Conservation (phyloP, 208 protist species). For the Trypanosoma vivax region DNA sequence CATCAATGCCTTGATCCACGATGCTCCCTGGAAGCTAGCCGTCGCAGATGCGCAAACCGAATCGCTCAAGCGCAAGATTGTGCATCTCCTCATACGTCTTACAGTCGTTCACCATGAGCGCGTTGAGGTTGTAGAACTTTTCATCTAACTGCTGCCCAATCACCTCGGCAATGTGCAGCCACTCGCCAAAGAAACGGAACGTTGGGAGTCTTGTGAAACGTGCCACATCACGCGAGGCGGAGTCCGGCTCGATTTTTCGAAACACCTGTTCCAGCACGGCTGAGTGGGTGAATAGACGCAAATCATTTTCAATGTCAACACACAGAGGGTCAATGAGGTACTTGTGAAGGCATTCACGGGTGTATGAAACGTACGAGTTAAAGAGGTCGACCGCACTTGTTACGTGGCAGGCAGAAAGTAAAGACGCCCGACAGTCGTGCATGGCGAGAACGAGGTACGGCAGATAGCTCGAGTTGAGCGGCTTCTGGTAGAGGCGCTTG, state of each 20-base stretch:
- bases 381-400: constrained; percentile 26
- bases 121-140: constrained; percentile 97
- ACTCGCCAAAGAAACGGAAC: constrained; percentile 78
- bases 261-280: constrained; percentile 48
- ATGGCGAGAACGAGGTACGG: constrained; percentile 69
- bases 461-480: constrained; percentile 47
- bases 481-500: constrained; percentile 62
- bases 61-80: constrained; percentile 89
- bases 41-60: constrained; percentile 84
- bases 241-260: constrained; percentile 5
- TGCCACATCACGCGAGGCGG: constrained; percentile 40
- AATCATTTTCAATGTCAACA: constrained; percentile 91
- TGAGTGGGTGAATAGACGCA: constrained; percentile 90
- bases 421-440: constrained; percentile 32
- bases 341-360: constrained; percentile 39
- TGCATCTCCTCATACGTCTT: constrained; percentile 96
- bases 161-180: constrained; percentile 57
- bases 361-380: constrained; percentile 43
- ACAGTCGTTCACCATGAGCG: constrained; percentile 92
- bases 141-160: constrained; percentile 92
- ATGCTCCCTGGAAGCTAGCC: constrained; percentile 90
- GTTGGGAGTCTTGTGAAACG: constrained; percentile 75
- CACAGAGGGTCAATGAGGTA: constrained; percentile 68
- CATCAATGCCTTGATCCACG: constrained; percentile 94
- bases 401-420: constrained; percentile 39